A percentile compares a stretch with the other conserved stretches of the same genome.
These are phyloP conservation scores for Didymella segeticola DNA, from an alignment of 2,329 filamentous ascomycete genomes.

Conservation along the genomic window DNA sequence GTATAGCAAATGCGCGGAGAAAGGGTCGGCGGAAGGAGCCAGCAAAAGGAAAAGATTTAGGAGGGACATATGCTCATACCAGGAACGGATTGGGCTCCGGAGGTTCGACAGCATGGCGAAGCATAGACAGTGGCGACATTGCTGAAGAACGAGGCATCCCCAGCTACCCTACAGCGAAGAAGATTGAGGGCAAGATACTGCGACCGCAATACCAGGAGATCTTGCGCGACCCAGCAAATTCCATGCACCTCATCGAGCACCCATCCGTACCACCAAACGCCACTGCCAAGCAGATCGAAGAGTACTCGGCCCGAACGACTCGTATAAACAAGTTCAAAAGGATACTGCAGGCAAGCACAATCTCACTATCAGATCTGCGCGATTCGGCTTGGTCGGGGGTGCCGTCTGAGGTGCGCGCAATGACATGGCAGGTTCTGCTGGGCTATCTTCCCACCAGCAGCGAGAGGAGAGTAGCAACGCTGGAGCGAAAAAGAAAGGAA, in stretches of 20 bases:
- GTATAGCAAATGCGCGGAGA: constrained; percentile 87
- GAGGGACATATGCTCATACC: constrained; percentile 31
- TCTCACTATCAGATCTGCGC: constrained; percentile 82
- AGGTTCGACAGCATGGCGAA: constrained; percentile 58
- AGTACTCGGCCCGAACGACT: constrained; percentile 83
- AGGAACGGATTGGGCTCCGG: constrained; percentile 25
- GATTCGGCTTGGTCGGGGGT: constrained; percentile 92
- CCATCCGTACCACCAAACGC: constrained; percentile 76
- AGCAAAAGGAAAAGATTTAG: constrained; percentile 55
- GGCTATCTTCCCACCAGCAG: constrained; percentile 97
- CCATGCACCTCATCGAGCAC: constrained; percentile 91
- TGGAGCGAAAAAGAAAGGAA: constrained; percentile 95
- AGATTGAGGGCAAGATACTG: constrained; percentile 91
- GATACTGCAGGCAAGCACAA: constrained; percentile 89
- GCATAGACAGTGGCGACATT: constrained; percentile 86
- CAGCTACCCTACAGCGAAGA: constrained; percentile 86
- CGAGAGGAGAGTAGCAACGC: constrained; percentile 84
- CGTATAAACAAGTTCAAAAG: constrained; percentile 99
- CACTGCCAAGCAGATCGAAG: constrained; percentile 81
- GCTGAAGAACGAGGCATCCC: constrained; percentile 85
- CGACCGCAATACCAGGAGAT: constrained; percentile 98
- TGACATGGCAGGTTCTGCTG: constrained; percentile 97
- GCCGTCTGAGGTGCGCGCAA: constrained; percentile 92
- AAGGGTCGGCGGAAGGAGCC: constrained; percentile 61
- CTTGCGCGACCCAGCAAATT: constrained; percentile 83